Evolutionary conservation across 768 basidiomycete genomes (phyloP).

Genomic region (Lentinula lateritia): DNA sequence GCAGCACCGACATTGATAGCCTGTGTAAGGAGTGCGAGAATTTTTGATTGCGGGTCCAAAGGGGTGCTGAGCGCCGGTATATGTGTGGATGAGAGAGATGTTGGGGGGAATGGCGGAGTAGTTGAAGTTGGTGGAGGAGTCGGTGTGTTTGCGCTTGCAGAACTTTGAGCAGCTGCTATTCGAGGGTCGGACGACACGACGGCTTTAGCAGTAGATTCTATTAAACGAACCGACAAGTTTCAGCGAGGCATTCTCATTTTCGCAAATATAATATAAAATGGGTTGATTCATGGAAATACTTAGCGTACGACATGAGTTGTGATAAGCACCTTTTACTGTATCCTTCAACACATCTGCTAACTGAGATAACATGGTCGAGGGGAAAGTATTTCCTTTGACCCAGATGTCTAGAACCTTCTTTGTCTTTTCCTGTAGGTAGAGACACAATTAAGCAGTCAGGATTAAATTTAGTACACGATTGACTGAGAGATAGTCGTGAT

Average conservation of each 20-base stretch:
- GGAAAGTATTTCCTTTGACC: conserved; percentile 88
- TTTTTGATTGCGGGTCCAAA: conserved; percentile 51
- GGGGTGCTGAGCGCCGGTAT: conserved; percentile 4
- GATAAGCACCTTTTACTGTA: conserved; percentile 85
- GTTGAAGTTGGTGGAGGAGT: conserved; percentile 20
- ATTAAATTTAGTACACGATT: conserved; percentile 23
- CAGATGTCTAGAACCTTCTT: conserved; percentile 98
- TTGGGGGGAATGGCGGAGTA: conserved; percentile 14
- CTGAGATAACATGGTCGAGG: conserved; percentile 64
- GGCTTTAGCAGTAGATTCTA: conserved; percentile 45
- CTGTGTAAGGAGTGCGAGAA: conserved; percentile 67
- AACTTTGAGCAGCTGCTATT: conserved; percentile 24
- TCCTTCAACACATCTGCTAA: conserved; percentile 62
- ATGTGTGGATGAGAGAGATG: conserved; percentile 8
- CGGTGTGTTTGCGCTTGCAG: conserved; percentile 19
- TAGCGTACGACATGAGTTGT: conserved; percentile 67
- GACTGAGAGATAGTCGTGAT: conserved; percentile 20
- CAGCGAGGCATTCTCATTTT: conserved; percentile 46
- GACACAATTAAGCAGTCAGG: conserved; percentile 36
- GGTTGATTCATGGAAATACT: conserved; percentile 75
- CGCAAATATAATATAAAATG: conserved; percentile 36
- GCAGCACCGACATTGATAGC: conserved; percentile 44
- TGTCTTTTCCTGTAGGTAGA: conserved; percentile 80
- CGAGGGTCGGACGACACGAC: conserved; percentile 32
- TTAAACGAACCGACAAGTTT: conserved; percentile 42